Base-by-base conservation (phyloP, 176 grass and related monocot species). In the Cymbopogon citratus region DNA sequence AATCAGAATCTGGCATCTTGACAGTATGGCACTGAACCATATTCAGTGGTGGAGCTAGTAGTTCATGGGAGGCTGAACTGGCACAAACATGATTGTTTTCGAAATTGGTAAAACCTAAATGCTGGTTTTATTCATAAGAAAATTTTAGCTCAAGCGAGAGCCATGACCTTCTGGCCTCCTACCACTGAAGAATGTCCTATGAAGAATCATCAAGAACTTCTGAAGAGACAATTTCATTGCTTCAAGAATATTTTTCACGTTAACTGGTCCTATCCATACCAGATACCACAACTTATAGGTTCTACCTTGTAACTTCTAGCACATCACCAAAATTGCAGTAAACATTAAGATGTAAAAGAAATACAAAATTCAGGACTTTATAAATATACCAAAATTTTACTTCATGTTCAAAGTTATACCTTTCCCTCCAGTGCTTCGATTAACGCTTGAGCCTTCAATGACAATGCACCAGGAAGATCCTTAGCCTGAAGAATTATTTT, bases 351-450 rank as follows among this genome's bases (percentile, higher is more conserved):
- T 75, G 60, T 33, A 12, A 48, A 69, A 19, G 43, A 33, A 12
- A 84, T 66, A 63, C 7, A 71, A 36, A 70, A 77, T 36, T 33
- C 48, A 69, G 33, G 38, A 78, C 7, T 71, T 44, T 3, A 71
- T 19, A 35, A 76, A 54, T 65, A 74, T 63, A 51, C 35, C 19
- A 77, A 77, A 36, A 79, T 60, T 84, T 80, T 76, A 81, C 73
- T 75, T 85, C 43, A 61, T 85, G 35, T 66, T 78, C 57, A 91
- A 67, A 77, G 63, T 73, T 45, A 18, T 84, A 98, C 95, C 92
- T 98, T 98, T 73, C 92, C 95, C 71, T 98, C 95, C 61, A 98
- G 79, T 59, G 88, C 84, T 89, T 94, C 95, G 6, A 87, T 87
- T 69, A 93, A 75, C 83, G 76, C 72, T 88, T 94, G 92, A 71